Conservation (phyloP, 1,284 basidiomycete species). For the Leccinum griseonigrum region DNA sequence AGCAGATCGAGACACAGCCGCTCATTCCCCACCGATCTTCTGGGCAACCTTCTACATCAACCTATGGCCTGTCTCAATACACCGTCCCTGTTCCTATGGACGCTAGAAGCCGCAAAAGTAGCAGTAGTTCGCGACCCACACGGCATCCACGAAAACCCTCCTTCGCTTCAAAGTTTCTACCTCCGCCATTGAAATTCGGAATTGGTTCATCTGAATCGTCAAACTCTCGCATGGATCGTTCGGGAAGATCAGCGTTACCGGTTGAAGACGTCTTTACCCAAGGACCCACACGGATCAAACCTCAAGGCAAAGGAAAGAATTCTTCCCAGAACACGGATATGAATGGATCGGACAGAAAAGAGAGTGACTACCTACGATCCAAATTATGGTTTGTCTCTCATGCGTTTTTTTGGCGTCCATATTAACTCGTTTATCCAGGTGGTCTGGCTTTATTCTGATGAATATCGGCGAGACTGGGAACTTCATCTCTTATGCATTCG, state of each 20-base stretch:
- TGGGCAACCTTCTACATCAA: constrained; percentile 15
- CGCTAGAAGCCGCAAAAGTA: constrained; percentile 28
- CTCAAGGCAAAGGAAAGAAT: constrained; percentile 7
- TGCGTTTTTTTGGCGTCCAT: not conserved
- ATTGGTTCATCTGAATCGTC: constrained; percentile 6
- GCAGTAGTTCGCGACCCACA: constrained; percentile 15
- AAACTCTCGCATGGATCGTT: constrained; percentile 1
- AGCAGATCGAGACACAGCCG: constrained; percentile 27
- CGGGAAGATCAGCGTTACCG: constrained; percentile 27
- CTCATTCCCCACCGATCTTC: constrained; percentile 27
- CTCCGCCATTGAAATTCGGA: constrained; percentile 13
- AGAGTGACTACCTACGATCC: constrained; percentile 76
- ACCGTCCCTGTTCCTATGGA: constrained; percentile 13
- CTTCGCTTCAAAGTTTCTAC: constrained; percentile 24
- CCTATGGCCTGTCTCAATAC: constrained; percentile 20
- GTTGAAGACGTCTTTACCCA: constrained; percentile 30
- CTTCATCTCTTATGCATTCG: constrained; percentile 86
- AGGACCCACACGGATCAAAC: constrained; percentile 7
- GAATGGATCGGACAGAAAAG: constrained; percentile 32
- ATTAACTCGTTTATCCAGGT: constrained; percentile 52
- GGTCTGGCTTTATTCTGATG: constrained; percentile 88
- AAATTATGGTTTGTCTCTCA: constrained; percentile 65
- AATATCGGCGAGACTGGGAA: constrained; percentile 90
- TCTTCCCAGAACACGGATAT: not conserved
- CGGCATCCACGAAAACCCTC: constrained; percentile 22